A percentile compares a stretch with the other conserved stretches of the same genome.
Evolutionary conservation across 106 monocot species (phyloP).

Genomic region (Alisma plantagoaquatica): DNA sequence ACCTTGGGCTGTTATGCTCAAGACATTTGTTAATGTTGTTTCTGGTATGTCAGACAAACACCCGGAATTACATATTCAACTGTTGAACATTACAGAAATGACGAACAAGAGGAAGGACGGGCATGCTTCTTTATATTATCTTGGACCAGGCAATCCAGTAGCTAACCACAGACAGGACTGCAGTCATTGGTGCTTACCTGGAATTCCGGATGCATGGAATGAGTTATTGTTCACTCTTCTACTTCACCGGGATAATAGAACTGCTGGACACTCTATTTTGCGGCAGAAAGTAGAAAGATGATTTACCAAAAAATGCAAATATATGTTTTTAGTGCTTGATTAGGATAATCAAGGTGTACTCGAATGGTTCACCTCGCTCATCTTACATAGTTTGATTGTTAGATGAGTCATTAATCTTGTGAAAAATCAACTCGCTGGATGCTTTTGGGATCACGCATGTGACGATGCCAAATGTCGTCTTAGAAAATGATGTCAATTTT

Average conservation of each 20-base stretch:
- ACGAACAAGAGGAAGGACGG: slow-evolving; percentile 3
- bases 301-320: no score
- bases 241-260: neutral
- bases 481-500: no score
- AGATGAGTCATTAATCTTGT: no score
- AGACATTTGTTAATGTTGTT: neutral
- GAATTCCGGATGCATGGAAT: slow-evolving; percentile 11
- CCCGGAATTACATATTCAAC: neutral
- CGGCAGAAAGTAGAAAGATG: no score
- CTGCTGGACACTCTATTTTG: no score
- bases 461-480: no score
- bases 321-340: no score
- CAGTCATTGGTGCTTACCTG: slow-evolving; percentile 15
- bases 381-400: no score
- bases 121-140: slow-evolving; percentile 9
- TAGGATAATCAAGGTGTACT: no score
- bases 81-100: slow-evolving; percentile 10
- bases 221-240: slow-evolving; percentile 4
- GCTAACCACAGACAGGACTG: slow-evolving; percentile 8
- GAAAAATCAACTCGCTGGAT: no score
- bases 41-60: neutral
- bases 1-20: neutral
- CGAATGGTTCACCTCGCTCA: no score
- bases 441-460: no score
- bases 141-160: neutral